Evolutionary conservation across 768 basidiomycete genomes (phyloP).

Genomic region (Boletus sp.): DNA sequence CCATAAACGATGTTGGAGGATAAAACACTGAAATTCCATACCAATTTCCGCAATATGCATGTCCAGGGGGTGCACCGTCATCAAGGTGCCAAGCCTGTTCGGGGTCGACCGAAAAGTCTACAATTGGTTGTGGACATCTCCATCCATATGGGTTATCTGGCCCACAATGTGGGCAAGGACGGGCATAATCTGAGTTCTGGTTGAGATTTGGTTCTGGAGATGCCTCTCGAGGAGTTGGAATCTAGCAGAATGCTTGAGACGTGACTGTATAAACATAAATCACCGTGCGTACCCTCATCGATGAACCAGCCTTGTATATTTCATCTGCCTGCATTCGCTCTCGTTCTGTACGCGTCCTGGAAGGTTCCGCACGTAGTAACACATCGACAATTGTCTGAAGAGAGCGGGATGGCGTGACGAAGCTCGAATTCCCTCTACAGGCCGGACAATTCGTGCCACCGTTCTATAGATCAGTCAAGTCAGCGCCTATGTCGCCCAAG

Average conservation of each 20-base stretch:
- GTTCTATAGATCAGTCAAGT: slow-evolving; percentile 47
- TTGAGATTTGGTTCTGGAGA: slow-evolving; percentile 76
- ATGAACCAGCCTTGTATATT: slow-evolving; percentile 59
- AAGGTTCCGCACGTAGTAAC: slow-evolving; percentile 67
- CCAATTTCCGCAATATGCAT: slow-evolving; percentile 82
- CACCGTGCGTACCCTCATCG: slow-evolving; percentile 55
- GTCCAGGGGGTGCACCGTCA: slow-evolving; percentile 75
- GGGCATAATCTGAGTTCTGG: slow-evolving; percentile 58
- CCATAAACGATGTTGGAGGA: background rate
- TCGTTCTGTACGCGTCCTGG: slow-evolving; percentile 59
- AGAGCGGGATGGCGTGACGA: slow-evolving; percentile 68
- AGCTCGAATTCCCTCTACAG: slow-evolving; percentile 67
- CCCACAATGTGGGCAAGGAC: slow-evolving; percentile 77
- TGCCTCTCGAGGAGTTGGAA: slow-evolving; percentile 70
- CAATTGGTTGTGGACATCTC: slow-evolving; percentile 77
- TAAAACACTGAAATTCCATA: slow-evolving; percentile 30
- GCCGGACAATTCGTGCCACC: slow-evolving; percentile 83
- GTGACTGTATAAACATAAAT: background rate
- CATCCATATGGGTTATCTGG: slow-evolving; percentile 72
- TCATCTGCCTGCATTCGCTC: slow-evolving; percentile 83
- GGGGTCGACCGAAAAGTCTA: slow-evolving; percentile 64
- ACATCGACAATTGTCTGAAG: slow-evolving; percentile 72
- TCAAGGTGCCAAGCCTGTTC: slow-evolving; percentile 77
- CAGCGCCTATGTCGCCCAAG: background rate
- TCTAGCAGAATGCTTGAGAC: slow-evolving; percentile 37